Conservation (phyloP, 1,139 yeast genomes). For the Arxiozyma bovina region DNA sequence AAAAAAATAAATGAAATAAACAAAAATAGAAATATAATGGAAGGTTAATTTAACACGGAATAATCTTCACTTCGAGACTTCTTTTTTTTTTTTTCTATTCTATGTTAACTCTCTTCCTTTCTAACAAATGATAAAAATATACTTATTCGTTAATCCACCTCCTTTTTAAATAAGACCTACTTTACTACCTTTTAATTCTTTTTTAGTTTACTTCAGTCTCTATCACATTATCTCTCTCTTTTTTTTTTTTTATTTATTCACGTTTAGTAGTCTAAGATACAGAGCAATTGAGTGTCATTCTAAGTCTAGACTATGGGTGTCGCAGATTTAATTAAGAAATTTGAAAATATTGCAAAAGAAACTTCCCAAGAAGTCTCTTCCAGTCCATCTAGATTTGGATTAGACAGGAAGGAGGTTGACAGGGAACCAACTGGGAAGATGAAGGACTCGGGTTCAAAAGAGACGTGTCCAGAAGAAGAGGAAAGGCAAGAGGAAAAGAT, state of each 20-base stretch:
- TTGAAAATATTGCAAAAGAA: conserved; percentile 26
- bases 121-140: not conserved
- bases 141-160: too few relatives aligned
- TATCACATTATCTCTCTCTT: too few relatives aligned
- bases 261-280: not conserved
- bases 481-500: not conserved
- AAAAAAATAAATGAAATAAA: not conserved
- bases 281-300: not conserved
- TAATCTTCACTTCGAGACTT: not conserved
- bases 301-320: conserved; percentile 25
- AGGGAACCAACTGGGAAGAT: not conserved
- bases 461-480: not conserved
- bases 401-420: conserved; percentile 4
- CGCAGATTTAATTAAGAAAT: conserved; percentile 32
- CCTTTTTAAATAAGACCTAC: not conserved
- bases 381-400: not conserved
- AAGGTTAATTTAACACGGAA: not conserved
- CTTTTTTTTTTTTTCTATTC: not conserved
- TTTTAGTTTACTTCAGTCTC: too few relatives aligned
- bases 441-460: not conserved
- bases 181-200: not conserved
- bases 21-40: not conserved
- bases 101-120: not conserved
- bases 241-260: too few relatives aligned
- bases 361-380: conserved; percentile 2